Evolutionary conservation across 257 asterid species (phyloP).

Genomic region (Jacaranda mimosifolia): DNA sequence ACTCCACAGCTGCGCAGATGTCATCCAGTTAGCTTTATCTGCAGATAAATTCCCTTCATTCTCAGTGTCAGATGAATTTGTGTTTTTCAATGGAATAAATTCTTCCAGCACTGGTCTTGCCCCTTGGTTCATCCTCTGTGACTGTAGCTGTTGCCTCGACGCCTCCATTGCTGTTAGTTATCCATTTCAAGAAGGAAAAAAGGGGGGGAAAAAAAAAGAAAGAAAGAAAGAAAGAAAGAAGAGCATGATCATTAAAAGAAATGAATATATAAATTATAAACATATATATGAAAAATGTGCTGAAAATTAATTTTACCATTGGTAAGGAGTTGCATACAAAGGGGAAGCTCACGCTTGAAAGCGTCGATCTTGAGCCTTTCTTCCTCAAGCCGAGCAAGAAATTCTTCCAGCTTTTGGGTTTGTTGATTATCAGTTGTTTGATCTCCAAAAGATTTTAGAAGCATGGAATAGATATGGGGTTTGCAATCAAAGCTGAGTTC

Average conservation of each 20-base stretch:
- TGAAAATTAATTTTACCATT: constrained; percentile 59
- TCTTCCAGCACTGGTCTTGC: constrained; percentile 86
- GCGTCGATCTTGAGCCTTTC: constrained; percentile 96
- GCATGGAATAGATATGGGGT: constrained; percentile 75
- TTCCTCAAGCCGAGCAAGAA: constrained; percentile 81
- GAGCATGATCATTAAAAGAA: constrained; percentile 6
- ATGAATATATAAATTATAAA: background rate
- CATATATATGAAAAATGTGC: background rate
- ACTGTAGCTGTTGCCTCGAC: constrained; percentile 81
- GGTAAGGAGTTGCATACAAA: constrained; percentile 92
- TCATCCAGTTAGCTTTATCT: constrained; percentile 94
- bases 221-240: too few species aligned
- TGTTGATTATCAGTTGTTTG: constrained; percentile 41
- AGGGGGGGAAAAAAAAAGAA: too few species aligned
- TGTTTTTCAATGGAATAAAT: constrained; percentile 75
- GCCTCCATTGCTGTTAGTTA: constrained; percentile 79
- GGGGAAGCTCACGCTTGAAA: constrained; percentile 98
- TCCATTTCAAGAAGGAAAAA: too few species aligned
- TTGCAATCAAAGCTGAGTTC: constrained; percentile 83
- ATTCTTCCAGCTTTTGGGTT: constrained; percentile 78
- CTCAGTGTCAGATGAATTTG: constrained; percentile 41
- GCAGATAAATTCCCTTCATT: constrained; percentile 44
- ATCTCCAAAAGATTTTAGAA: constrained; percentile 73
- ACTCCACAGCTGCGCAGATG: constrained; percentile 91
- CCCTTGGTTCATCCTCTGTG: constrained; percentile 52